Conservation (phyloP, 23 red algal genomes). For the Gracilaria domingensis region DNA sequence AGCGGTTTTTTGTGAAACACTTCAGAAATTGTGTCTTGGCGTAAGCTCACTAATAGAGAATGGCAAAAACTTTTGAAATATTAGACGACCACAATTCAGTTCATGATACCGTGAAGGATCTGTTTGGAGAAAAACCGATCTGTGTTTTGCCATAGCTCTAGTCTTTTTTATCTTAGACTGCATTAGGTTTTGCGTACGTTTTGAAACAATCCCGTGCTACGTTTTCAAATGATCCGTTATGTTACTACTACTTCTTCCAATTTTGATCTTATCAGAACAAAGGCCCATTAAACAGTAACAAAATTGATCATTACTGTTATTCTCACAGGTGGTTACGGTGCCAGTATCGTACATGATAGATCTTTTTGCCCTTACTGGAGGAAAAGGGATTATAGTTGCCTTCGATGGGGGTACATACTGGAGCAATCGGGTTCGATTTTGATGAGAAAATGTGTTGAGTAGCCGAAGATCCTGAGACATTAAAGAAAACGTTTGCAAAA, state of each 20-base stretch:
- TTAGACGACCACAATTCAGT: not conserved
- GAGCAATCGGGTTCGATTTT: not conserved
- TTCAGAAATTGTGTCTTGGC: no score
- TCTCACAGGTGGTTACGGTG: not conserved
- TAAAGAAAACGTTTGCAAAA: no score
- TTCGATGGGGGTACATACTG: not conserved
- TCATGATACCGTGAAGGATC: not conserved
- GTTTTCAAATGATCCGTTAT: constrained; percentile 17
- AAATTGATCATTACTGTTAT: not conserved
- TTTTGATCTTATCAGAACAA: constrained; percentile 3
- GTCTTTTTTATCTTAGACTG: no score
- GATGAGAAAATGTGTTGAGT: no score
- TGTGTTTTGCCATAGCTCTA: not conserved
- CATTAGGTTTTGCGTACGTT: not conserved
- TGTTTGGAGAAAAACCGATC: not conserved
- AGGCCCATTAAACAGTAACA: not conserved
- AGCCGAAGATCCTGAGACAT: no score
- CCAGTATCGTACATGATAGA: not conserved
- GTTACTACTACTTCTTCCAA: not conserved
- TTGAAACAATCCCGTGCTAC: not conserved
- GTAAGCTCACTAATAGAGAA: no score
- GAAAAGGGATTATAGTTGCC: not conserved
- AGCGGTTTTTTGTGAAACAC: no score
- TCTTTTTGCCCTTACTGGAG: not conserved
- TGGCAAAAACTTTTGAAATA: not conserved